Conservation (phyloP, 371 early-diverging fungal genomes). For the Haplosporangium sp. region DNA sequence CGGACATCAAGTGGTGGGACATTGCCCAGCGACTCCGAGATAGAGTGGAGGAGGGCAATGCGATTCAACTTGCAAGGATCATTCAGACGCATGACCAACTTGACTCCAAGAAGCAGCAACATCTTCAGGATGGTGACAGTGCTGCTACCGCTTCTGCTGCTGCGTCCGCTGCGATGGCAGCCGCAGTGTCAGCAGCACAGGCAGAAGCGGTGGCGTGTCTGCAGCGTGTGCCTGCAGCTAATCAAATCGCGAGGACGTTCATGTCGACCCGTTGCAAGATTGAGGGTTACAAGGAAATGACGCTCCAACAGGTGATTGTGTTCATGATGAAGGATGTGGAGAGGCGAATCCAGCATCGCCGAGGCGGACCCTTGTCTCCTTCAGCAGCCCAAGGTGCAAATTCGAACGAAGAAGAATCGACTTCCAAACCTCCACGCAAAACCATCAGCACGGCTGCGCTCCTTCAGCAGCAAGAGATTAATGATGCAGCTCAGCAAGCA, state of each 20-base stretch:
- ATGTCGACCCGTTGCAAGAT: constrained; percentile 53
- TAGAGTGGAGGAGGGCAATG: constrained; percentile 46
- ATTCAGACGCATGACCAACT: constrained; percentile 42
- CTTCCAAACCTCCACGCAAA: constrained; percentile 2
- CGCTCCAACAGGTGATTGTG: constrained; percentile 39
- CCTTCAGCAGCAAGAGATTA: constrained; percentile 41
- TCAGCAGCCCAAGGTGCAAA: constrained; percentile 3
- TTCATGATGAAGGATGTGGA: constrained; percentile 52
- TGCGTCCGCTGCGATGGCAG: constrained; percentile 51
- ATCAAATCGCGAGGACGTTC: constrained; percentile 50
- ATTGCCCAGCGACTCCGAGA: constrained; percentile 41
- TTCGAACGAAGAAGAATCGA: not conserved
- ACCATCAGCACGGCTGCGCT: not conserved
- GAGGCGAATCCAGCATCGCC: constrained; percentile 40
- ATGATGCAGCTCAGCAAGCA: constrained; percentile 47
- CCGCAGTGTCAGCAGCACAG: constrained; percentile 47
- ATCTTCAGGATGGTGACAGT: constrained; percentile 34
- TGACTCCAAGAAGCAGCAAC: constrained; percentile 37
- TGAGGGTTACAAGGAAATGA: constrained; percentile 45
- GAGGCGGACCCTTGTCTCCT: constrained; percentile 13
- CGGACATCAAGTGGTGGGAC: constrained; percentile 48
- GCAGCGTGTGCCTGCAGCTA: constrained; percentile 46
- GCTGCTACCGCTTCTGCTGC: constrained; percentile 38
- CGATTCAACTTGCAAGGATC: constrained; percentile 44
- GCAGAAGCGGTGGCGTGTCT: constrained; percentile 47